These are phyloP conservation scores for Penicillium sp. DNA, from an alignment of 2,329 filamentous ascomycete species.

Conservation along the genomic window DNA sequence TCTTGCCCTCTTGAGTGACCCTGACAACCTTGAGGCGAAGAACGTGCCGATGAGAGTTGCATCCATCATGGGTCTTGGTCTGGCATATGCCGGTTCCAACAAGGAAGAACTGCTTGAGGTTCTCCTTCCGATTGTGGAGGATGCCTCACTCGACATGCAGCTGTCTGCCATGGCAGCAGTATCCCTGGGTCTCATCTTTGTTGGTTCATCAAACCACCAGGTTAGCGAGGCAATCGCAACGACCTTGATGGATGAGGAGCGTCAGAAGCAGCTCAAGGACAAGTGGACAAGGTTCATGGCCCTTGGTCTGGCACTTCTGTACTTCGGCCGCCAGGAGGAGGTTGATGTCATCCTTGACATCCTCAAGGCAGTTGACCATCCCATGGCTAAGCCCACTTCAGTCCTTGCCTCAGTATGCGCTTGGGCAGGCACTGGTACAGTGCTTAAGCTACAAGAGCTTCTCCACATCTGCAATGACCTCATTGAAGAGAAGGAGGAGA, in stretches of 20 bases:
- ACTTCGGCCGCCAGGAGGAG: conserved; percentile 95
- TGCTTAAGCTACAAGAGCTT: conserved; percentile 94
- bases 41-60: conserved; percentile 75
- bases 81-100: conserved; percentile 92
- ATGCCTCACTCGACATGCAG: conserved; percentile 86
- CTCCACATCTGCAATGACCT: conserved; percentile 98
- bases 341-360: conserved; percentile 98
- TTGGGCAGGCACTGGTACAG: conserved; percentile 95
- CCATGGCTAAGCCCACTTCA: conserved; percentile 93
- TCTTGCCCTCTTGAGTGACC: conserved; percentile 77
- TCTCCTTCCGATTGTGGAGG: conserved; percentile 81
- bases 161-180: conserved; percentile 94
- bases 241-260: conserved; percentile 89
- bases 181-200: conserved; percentile 83
- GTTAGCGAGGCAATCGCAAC: conserved; percentile 90
- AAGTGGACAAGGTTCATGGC: conserved; percentile 98
- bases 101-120: conserved; percentile 83
- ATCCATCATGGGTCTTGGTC: conserved; percentile 91
- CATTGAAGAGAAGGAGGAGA: conserved; percentile 89
- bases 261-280: conserved; percentile 85
- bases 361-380: conserved; percentile 93
- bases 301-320: conserved; percentile 86
- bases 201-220: conserved; percentile 87
- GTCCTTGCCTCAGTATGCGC: conserved; percentile 95
- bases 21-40: conserved; percentile 74